Evolutionary conservation across 192 early-diverging fungal genomes (phyloP).

Genomic region (Chytriomyces sp.): DNA sequence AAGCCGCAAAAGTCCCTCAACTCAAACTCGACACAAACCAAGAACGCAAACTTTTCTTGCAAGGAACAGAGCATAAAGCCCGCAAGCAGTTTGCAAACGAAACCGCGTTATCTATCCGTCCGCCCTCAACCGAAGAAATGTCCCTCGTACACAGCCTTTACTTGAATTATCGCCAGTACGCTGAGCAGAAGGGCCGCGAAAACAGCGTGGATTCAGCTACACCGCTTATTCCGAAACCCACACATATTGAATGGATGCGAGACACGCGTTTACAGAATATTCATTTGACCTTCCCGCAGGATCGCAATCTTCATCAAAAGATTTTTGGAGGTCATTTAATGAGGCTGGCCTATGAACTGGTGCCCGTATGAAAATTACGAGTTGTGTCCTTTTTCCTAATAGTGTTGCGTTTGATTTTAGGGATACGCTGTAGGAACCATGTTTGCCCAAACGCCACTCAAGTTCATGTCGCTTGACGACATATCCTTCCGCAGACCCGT

Average conservation of each 20-base stretch:
- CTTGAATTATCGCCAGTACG: constrained; percentile 65
- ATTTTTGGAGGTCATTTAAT: constrained; percentile 78
- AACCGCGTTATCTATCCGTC: constrained; percentile 62
- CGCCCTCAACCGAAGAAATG: constrained; percentile 63
- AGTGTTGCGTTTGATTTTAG: constrained; percentile 44
- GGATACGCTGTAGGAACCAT: constrained; percentile 76
- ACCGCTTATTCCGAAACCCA: constrained; percentile 34
- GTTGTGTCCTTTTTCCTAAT: too few relatives aligned
- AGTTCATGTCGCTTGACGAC: constrained; percentile 59
- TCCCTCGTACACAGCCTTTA: constrained; percentile 81
- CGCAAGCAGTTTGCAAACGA: constrained; percentile 52
- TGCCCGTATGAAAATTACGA: too few relatives aligned
- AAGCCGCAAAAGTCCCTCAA: constrained; percentile 72
- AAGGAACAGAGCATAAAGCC: constrained; percentile 68
- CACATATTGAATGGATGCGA: constrained; percentile 67
- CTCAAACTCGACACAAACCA: constrained; percentile 73
- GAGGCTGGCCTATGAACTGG: constrained; percentile 70
- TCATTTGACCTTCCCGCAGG: constrained; percentile 69
- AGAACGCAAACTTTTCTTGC: constrained; percentile 70
- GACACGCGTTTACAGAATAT: constrained; percentile 79
- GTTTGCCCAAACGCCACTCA: constrained; percentile 62
- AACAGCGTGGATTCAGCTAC: background rate
- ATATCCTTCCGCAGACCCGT: constrained; percentile 82
- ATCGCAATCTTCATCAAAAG: constrained; percentile 40
- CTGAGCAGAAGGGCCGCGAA: constrained; percentile 35